Conservation (phyloP, 192 early-diverging fungal species). For the Backusella tuberculispora region DNA sequence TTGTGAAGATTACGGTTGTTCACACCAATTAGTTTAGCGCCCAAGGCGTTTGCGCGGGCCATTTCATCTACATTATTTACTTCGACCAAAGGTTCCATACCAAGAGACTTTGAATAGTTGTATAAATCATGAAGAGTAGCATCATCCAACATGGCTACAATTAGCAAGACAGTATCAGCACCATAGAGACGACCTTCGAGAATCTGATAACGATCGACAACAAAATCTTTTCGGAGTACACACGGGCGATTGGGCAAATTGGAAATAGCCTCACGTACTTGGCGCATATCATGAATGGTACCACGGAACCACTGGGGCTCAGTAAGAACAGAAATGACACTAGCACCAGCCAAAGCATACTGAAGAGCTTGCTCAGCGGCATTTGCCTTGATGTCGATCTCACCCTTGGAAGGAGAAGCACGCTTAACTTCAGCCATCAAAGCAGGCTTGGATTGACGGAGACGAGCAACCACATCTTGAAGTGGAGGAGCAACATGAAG, state of each 20-base stretch:
- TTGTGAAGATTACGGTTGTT: conserved; percentile 98
- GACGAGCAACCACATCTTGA: conserved; percentile 78
- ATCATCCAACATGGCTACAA: conserved; percentile 90
- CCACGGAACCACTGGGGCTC: conserved; percentile 99
- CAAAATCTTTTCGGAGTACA: conserved; percentile 96
- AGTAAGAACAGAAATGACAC: conserved; percentile 95
- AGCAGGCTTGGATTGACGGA: conserved; percentile 67
- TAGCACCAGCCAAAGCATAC: conserved; percentile 90
- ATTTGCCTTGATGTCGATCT: conserved; percentile 82
- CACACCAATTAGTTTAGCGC: conserved; percentile 91
- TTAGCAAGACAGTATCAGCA: conserved; percentile 94
- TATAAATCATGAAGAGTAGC: conserved; percentile 71
- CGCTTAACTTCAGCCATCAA: conserved; percentile 99
- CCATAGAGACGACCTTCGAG: conserved; percentile 93
- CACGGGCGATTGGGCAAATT: conserved; percentile 77
- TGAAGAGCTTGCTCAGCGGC: conserved; percentile 84
- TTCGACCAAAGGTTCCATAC: conserved; percentile 99
- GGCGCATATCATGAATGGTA: conserved; percentile 85
- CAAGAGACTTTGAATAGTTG: conserved; percentile 72
- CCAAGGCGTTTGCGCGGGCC: conserved; percentile 78
- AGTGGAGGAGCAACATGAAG: conserved; percentile 74
- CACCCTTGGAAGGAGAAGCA: conserved; percentile 94
- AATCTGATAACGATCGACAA: conserved; percentile 95
- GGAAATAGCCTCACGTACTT: conserved; percentile 77
- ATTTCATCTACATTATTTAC: conserved; percentile 93